A percentile compares a stretch with the other conserved stretches of the same genome.
phyloP scores from a whole-genome alignment of 495 filamentous ascomycete species.

The Penicillium ucsense region DNA sequence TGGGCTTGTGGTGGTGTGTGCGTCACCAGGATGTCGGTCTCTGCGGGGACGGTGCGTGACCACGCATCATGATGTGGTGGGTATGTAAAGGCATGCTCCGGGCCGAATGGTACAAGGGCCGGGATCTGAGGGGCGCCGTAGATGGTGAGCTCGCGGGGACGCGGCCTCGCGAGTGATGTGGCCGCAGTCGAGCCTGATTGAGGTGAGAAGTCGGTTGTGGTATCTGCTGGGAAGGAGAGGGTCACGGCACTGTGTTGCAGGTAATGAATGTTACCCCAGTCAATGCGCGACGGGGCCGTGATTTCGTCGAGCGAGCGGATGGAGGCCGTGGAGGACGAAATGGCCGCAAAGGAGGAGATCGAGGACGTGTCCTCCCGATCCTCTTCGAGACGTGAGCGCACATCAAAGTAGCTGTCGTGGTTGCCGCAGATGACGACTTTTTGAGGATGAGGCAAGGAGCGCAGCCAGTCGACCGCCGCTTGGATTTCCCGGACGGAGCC shows the following conservation, averaged over 20 bases:
- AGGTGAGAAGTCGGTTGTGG: slow-evolving; percentile 4
- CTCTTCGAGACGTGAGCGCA: slow-evolving; percentile 31
- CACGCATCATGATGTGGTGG: slow-evolving; percentile 49
- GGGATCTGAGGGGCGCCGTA: slow-evolving; percentile 60
- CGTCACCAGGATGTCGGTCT: slow-evolving; percentile 77
- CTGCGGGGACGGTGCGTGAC: slow-evolving; percentile 57
- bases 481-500: slow-evolving; percentile 67
- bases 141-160: slow-evolving; percentile 37
- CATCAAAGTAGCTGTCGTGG: slow-evolving; percentile 77
- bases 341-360: slow-evolving; percentile 13
- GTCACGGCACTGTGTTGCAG: slow-evolving; percentile 51
- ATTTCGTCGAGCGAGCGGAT: slow-evolving; percentile 32
- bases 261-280: slow-evolving; percentile 53
- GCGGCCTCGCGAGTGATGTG: slow-evolving; percentile 8
- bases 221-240: slow-evolving; percentile 31
- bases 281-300: slow-evolving; percentile 26
- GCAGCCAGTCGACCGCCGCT: slow-evolving; percentile 70
- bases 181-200: background rate
- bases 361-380: slow-evolving; percentile 25
- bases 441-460: slow-evolving; percentile 56
- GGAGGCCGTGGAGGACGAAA: slow-evolving; percentile 34
- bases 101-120: slow-evolving; percentile 40
- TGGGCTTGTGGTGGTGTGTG: slow-evolving; percentile 66
- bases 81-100: slow-evolving; percentile 61
- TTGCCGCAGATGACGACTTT: slow-evolving; percentile 87